Evolutionary conservation across 1,284 basidiomycete species (phyloP), one percentile per base, ranked within the genome.

Genomic region (Somion occarium): DNA sequence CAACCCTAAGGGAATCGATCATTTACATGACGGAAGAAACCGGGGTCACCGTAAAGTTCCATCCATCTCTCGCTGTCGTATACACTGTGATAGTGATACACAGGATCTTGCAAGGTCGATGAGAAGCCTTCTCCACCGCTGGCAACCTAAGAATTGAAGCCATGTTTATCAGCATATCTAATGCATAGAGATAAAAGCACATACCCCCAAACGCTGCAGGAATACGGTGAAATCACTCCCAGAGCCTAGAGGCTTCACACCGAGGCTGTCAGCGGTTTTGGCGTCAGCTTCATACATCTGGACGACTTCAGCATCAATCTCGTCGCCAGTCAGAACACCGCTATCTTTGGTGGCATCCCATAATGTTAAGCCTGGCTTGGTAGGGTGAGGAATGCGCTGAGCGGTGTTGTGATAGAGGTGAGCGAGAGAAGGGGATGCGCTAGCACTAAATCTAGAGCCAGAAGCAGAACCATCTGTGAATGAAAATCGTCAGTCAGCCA

Each of bases 191-290:
- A 20, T 19, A 34, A 5, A 13, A 46, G 24, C 19, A 53, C 70
- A 56, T 54, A 80, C 78, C 37, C 79, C 79, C 48, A 80, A 66
- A 44, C 72, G 69, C 60, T 87, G 83, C 58, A 87, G 66, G 66
- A 91, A 96, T n/a, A 91, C 87, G 9, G 91, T 91, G 60, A 74
- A 93, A 66, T 93, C 90, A 50, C 77, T 86, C 23, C 89, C 80
- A 23, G 79, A 80, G 34, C 80, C 79, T 3, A 82, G 64, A 5
- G 72, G 69, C 0, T 50, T 55, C 42, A 80, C 61, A 15, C 72
- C 73, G 37, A 57, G 51, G 24, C 69, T 61, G 45, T 54, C 58
- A 25, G 49, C 63, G 56, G 53, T 57, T 39, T 57, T 51, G 49
- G 61, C 57, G 51, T 66, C 53, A 41, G 58, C 59, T 44, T 65